Conservation (phyloP, 345 rosid genomes). For the Populus euphratica region DNA sequence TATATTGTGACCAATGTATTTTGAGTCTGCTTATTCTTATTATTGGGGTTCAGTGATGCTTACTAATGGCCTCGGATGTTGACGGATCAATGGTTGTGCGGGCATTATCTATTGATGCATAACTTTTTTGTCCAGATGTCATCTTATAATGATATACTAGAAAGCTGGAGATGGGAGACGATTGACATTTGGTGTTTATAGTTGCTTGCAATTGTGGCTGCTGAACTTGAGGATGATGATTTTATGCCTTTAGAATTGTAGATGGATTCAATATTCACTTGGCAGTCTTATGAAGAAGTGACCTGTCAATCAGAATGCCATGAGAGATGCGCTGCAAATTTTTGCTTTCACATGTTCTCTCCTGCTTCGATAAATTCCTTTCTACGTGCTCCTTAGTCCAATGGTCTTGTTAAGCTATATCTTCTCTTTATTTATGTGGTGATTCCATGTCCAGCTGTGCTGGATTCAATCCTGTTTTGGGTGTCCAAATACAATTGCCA, state of each 20-base stretch:
- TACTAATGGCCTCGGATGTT: neutral
- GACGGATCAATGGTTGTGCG: neutral
- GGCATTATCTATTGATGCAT: neutral
- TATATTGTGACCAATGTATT: neutral
- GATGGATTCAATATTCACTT: neutral
- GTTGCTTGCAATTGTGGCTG: neutral
- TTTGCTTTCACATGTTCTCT: neutral
- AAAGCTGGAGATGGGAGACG: neutral
- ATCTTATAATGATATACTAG: neutral
- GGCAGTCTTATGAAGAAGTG: slow-evolving; percentile 1
- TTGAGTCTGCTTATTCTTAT: neutral
- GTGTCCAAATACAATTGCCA: neutral
- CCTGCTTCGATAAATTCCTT: neutral
- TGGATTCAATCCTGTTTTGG: neutral
- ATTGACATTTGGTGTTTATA: neutral
- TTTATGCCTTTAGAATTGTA: neutral
- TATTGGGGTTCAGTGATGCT: neutral
- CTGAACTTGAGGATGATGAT: neutral
- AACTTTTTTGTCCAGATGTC: neutral
- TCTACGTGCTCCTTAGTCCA: neutral
- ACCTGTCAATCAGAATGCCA: neutral
- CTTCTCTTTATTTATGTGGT: neutral
- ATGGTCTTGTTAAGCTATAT: neutral
- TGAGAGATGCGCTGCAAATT: neutral
- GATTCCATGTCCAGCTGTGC: slow-evolving; percentile 1